Evolutionary conservation across 1,284 basidiomycete species (phyloP).

Genomic region (Cutaneotrichosporon sp.): DNA sequence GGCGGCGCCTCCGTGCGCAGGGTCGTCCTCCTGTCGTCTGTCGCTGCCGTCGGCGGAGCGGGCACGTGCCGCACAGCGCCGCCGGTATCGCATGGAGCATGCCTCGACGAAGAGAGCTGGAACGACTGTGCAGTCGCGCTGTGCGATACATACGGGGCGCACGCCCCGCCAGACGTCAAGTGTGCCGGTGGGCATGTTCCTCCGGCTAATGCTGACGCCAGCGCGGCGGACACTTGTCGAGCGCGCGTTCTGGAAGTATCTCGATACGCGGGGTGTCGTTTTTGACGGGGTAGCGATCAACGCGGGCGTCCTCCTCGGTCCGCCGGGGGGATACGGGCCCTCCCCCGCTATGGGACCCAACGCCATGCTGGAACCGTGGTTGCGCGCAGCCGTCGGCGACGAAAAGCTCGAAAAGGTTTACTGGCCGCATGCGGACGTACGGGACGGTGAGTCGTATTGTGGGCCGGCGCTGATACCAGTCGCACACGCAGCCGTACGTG

Average conservation of each 20-base stretch:
- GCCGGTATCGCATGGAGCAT: conserved; percentile 10
- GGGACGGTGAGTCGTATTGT: conserved; percentile 7
- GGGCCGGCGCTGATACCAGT: conserved; percentile 27
- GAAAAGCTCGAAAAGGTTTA: background rate
- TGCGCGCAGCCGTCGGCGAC: background rate
- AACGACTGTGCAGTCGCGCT: conserved; percentile 1
- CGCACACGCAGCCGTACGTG: background rate
- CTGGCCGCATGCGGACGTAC: conserved; percentile 3
- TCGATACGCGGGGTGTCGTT: background rate
- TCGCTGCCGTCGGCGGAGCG: conserved; percentile 25
- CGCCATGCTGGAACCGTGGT: background rate
- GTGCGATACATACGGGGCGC: background rate
- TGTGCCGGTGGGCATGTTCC: background rate
- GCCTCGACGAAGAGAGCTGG: background rate
- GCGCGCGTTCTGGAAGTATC: conserved; percentile 32
- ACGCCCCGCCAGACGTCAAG: background rate
- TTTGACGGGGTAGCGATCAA: conserved; percentile 13
- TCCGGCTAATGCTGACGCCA: too few relatives aligned
- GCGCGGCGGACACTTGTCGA: conserved; percentile 28
- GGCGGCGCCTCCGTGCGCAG: background rate
- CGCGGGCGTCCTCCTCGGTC: conserved; percentile 3
- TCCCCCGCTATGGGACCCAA: background rate
- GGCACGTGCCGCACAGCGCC: conserved; percentile 42
- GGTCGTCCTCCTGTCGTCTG: conserved; percentile 20
- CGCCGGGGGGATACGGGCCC: background rate